These are phyloP conservation scores for Lichtheimia ornata DNA, from an alignment of 371 early-diverging fungal species.

Conservation along the genomic window DNA sequence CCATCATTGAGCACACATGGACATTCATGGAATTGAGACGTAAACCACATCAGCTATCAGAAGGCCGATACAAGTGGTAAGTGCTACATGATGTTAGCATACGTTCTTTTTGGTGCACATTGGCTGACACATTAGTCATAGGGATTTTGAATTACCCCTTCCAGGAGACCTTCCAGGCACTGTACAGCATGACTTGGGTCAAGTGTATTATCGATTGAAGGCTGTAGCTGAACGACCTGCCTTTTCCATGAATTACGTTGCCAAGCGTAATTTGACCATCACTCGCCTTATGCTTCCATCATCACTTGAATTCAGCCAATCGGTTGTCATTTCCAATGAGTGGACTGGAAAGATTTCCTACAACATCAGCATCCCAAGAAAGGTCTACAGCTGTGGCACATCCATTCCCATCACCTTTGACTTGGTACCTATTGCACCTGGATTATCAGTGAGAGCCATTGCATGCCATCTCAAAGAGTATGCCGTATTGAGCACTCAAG, in stretches of 20 bases:
- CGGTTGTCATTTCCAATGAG: constrained; percentile 38
- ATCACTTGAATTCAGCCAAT: constrained; percentile 38
- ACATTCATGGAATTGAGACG: constrained; percentile 34
- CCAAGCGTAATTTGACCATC: constrained; percentile 27
- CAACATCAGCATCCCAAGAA: constrained; percentile 44
- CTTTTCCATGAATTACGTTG: constrained; percentile 40
- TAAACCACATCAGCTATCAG: constrained; percentile 38
- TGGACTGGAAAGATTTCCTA: constrained; percentile 53
- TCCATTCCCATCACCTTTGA: constrained; percentile 46
- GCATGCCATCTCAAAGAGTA: constrained; percentile 44
- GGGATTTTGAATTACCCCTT: constrained; percentile 54
- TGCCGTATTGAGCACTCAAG: constrained; percentile 27
- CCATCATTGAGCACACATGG: constrained; percentile 50
- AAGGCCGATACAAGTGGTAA: constrained; percentile 50
- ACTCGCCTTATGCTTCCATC: constrained; percentile 38
- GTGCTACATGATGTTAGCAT: background rate
- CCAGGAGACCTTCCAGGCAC: constrained; percentile 53
- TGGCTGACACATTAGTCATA: constrained; percentile 5
- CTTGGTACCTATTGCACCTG: constrained; percentile 35
- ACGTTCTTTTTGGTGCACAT: background rate
- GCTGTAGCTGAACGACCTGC: constrained; percentile 49
- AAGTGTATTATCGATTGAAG: constrained; percentile 41
- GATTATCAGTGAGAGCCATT: constrained; percentile 31
- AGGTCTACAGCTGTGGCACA: constrained; percentile 33
- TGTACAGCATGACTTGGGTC: constrained; percentile 38